Percentiles rank a stretch among this genome's conserved stretches.
These are phyloP conservation scores for Halenospora varia DNA, from an alignment of 495 filamentous ascomycete genomes.

Conservation along the genomic window DNA sequence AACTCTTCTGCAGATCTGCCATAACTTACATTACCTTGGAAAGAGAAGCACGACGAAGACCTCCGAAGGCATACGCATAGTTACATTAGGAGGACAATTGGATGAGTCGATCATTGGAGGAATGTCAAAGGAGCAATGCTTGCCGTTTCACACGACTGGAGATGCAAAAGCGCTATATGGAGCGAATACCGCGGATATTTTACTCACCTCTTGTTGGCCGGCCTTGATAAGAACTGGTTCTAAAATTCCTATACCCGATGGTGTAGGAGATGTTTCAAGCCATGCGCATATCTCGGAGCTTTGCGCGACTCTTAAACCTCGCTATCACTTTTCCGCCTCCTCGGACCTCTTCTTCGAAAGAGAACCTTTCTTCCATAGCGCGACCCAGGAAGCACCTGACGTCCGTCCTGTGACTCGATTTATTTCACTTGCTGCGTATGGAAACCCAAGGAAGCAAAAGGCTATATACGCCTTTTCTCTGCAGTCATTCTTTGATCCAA, in stretches of 20 bases:
- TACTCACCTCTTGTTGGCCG: slow-evolving; percentile 86
- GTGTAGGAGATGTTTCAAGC: slow-evolving; percentile 31
- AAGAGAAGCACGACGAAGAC: slow-evolving; percentile 84
- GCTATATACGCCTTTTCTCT: slow-evolving; percentile 87
- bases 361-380: slow-evolving; percentile 82
- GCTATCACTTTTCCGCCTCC: slow-evolving; percentile 81
- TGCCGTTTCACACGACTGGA: slow-evolving; percentile 66
- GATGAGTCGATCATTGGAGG: slow-evolving; percentile 48
- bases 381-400: slow-evolving; percentile 47
- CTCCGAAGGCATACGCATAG: slow-evolving; percentile 81
- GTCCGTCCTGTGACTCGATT: slow-evolving; percentile 71
- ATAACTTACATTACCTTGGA: slow-evolving; percentile 83
- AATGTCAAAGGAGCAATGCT: slow-evolving; percentile 56
- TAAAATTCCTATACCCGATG: slow-evolving; percentile 46
- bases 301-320: slow-evolving; percentile 69
- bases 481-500: slow-evolving; percentile 53
- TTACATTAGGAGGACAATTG: slow-evolving; percentile 69
- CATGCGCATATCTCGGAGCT: slow-evolving; percentile 62
- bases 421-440: slow-evolving; percentile 75
- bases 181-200: slow-evolving; percentile 72
- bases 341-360: slow-evolving; percentile 74
- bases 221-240: slow-evolving; percentile 60
- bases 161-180: slow-evolving; percentile 73
- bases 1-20: slow-evolving; percentile 54
- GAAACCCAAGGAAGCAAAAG: slow-evolving; percentile 71